Evolutionary conservation across 345 rosid genomes (phyloP).

Genomic region (Salix purpurea): DNA sequence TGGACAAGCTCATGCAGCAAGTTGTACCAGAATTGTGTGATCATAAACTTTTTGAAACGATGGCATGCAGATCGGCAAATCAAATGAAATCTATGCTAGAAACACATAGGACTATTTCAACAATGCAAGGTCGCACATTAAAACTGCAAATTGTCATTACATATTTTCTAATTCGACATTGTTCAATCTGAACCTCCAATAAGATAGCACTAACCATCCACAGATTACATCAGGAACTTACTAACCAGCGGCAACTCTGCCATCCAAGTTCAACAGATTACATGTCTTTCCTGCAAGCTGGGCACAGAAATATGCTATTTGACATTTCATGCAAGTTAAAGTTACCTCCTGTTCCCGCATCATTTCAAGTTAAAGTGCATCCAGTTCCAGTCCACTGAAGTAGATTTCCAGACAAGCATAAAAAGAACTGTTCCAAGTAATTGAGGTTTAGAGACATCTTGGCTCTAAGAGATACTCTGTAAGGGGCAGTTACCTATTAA

Average conservation of each 20-base stretch:
- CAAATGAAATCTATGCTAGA: background rate
- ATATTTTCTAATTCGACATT: background rate
- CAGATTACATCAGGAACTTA: background rate
- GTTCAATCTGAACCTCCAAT: background rate
- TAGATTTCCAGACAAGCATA: conserved; percentile 13
- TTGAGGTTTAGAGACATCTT: conserved; percentile 6
- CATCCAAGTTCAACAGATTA: conserved; percentile 15
- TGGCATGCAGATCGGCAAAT: background rate
- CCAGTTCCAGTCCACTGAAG: conserved; percentile 22
- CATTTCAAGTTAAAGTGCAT: conserved; percentile 12
- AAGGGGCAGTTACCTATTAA: conserved; percentile 32
- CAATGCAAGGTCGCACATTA: background rate
- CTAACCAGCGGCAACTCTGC: conserved; percentile 5
- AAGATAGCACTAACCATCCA: background rate
- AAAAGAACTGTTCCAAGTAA: conserved; percentile 7
- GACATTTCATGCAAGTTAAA: conserved; percentile 4
- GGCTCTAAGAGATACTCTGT: conserved; percentile 11
- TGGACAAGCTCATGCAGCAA: background rate
- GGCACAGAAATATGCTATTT: conserved; percentile 13
- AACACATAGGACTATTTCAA: background rate
- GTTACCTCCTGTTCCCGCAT: conserved; percentile 27
- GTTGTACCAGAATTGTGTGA: background rate
- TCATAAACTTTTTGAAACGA: background rate
- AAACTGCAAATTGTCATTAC: background rate
- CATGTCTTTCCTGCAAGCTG: conserved; percentile 26